Base-by-base conservation (phyloP, 1,284 basidiomycete genomes). In the Vanrija pseudolonga region DNA sequence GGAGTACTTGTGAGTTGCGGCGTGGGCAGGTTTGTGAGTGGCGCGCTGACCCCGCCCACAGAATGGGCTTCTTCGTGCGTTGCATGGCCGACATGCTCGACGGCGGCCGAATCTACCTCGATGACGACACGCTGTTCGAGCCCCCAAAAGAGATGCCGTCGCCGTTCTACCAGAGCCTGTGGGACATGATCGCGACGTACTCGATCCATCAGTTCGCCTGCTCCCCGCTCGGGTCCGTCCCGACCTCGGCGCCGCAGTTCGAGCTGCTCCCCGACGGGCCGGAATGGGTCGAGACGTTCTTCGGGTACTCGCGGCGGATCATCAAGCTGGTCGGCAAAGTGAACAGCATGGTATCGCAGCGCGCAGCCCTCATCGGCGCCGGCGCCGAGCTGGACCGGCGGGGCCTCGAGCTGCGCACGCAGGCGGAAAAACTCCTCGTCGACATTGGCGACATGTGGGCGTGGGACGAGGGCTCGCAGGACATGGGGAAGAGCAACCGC, bases 11-110 rank as follows among this genome's bases (percentile, higher is more conserved):
- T 50, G 45, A 54, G 43, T 43, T 8, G 6, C 6, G 39, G 28
- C 28, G 24, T 4, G 6, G 2, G 22, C 2, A 36, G 19, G 14
- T 47, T 26, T 8, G 23, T 19, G 18, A 24, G 44, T 6, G 14
- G 26, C 26, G 2, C 32, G 40, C 50, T 49, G 47, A 49, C 39
- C n/a, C n/a, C n/a, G 3, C 3, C 14, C 19, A 17, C 19, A 55
- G 54, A 14, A 60, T 60, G 56, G 61, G 59, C 40, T 58, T 58
- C 37, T 63, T 60, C 19, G 54, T 60, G 3, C 56, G 56, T 17
- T 59, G 57, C 54, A 63, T 63, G 59, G 61, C 59, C 1, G 61
- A 63, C 46, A 60, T 63, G 53, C 54, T 63, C 32, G 48, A 51
- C 49, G 38, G 50, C 15, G 49, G 55, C 17, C 40, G 38, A 14